Evolutionary conservation across 2,329 filamentous ascomycete genomes (phyloP).

Genomic region (Epichloe baconii): DNA sequence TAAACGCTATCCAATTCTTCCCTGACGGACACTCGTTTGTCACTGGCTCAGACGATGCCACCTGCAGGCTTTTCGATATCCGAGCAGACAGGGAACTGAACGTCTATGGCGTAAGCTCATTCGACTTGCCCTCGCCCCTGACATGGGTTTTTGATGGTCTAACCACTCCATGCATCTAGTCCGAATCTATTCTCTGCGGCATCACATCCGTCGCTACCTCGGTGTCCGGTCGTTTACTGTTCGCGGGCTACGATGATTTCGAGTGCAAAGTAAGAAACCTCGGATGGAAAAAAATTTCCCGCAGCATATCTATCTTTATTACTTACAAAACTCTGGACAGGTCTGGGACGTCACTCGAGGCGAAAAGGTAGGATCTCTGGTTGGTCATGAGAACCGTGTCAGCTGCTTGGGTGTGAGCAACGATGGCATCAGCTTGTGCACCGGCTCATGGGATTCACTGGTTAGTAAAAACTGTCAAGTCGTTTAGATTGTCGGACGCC

Average conservation of each 20-base stretch:
- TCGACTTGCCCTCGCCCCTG: not conserved
- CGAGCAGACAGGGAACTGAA: constrained; percentile 75
- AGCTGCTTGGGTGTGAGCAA: constrained; percentile 98
- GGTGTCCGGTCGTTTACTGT: constrained; percentile 85
- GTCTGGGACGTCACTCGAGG: constrained; percentile 96
- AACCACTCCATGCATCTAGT: constrained; percentile 38
- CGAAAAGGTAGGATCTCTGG: constrained; percentile 91
- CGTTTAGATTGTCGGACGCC: not conserved
- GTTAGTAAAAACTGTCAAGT: constrained; percentile 42
- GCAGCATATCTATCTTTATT: not conserved
- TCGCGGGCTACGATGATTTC: constrained; percentile 97
- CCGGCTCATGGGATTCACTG: constrained; percentile 97
- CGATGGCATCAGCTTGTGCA: constrained; percentile 97
- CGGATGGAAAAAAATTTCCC: not conserved
- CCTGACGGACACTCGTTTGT: constrained; percentile 97
- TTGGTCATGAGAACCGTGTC: constrained; percentile 96
- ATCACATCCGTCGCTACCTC: constrained; percentile 98
- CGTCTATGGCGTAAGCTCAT: constrained; percentile 49
- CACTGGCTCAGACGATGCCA: constrained; percentile 93
- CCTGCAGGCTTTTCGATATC: constrained; percentile 94
- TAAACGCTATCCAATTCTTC: constrained; percentile 99
- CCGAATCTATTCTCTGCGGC: constrained; percentile 91
- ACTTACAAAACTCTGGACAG: constrained; percentile 31
- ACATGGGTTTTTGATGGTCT: constrained; percentile 3
- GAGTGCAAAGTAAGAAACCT: constrained; percentile 77